These are phyloP conservation scores for Saitozyma sp. DNA, from an alignment of 768 basidiomycete species.

Conservation along the genomic window DNA sequence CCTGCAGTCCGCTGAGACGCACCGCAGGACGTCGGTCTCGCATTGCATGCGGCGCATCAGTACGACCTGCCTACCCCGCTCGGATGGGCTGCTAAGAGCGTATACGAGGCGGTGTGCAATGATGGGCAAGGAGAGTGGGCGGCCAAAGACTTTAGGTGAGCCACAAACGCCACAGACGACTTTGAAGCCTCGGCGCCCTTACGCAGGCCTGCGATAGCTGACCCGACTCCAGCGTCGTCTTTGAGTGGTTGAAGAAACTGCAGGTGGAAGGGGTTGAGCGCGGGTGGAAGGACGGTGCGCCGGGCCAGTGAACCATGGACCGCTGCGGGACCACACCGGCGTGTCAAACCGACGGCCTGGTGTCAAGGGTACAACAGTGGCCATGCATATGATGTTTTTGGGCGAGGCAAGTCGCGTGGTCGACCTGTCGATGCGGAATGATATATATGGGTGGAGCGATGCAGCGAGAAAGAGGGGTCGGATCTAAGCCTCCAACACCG, in stretches of 20 bases:
- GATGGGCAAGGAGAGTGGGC: slow-evolving; percentile 32
- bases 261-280: slow-evolving; percentile 38
- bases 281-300: slow-evolving; percentile 42
- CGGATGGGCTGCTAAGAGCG: slow-evolving; percentile 44
- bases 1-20: background rate
- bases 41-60: slow-evolving; percentile 36
- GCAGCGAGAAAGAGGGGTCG: background rate
- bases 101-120: slow-evolving; percentile 40
- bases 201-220: too few relatives aligned
- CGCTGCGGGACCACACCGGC: too few relatives aligned
- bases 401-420: background rate
- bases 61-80: slow-evolving; percentile 41
- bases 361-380: too few relatives aligned
- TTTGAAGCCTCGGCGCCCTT: too few relatives aligned
- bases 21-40: slow-evolving; percentile 41
- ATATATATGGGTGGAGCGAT: background rate
- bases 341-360: too few relatives aligned
- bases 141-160: slow-evolving; percentile 44
- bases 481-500: slow-evolving; percentile 6
- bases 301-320: background rate
- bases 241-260: slow-evolving; percentile 42
- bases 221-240: slow-evolving; percentile 26
- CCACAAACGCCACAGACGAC: background rate
- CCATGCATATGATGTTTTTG: background rate
- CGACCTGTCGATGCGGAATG: background rate